Conservation (phyloP, 805 yeast species). For the Danielia oregonensis region DNA sequence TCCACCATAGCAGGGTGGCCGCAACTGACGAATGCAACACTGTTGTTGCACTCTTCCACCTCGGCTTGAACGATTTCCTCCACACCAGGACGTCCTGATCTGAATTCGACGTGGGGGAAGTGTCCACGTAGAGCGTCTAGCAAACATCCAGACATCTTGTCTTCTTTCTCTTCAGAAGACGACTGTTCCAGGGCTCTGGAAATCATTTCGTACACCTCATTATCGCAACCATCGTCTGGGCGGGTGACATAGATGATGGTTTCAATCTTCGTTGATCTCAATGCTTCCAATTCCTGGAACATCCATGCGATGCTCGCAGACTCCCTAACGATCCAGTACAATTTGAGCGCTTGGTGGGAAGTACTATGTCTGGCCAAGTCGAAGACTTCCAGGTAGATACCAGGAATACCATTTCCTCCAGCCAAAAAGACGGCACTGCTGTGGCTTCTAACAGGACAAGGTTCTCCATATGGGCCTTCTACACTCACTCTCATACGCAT, state of each 20-base stretch:
- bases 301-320: conserved; percentile 23
- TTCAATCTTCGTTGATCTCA: conserved; percentile 20
- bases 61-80: conserved; percentile 33
- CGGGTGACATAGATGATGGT: conserved; percentile 38
- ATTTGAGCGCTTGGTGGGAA: conserved; percentile 13
- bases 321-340: conserved; percentile 26
- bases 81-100: conserved; percentile 44
- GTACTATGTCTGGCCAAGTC: conserved; percentile 17
- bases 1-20: conserved; percentile 34
- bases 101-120: conserved; percentile 15
- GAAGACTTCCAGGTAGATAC: conserved; percentile 39
- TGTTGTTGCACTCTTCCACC: conserved; percentile 34
- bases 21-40: conserved; percentile 35
- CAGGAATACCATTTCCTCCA: conserved; percentile 77
- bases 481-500: conserved; percentile 28
- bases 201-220: too few species aligned
- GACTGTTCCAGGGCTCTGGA: too few species aligned
- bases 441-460: conserved; percentile 45
- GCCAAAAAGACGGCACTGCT: conserved; percentile 58
- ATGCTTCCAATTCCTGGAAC: conserved; percentile 17
- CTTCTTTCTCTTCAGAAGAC: too few species aligned
- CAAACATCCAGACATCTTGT: conserved; percentile 5
- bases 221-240: conserved; percentile 15
- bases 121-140: conserved; percentile 1
- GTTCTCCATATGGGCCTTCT: conserved; percentile 72